Evolutionary conservation across 345 rosid genomes (phyloP), one percentile per base, ranked within the genome.

Genomic region (Erodium maritimum): DNA sequence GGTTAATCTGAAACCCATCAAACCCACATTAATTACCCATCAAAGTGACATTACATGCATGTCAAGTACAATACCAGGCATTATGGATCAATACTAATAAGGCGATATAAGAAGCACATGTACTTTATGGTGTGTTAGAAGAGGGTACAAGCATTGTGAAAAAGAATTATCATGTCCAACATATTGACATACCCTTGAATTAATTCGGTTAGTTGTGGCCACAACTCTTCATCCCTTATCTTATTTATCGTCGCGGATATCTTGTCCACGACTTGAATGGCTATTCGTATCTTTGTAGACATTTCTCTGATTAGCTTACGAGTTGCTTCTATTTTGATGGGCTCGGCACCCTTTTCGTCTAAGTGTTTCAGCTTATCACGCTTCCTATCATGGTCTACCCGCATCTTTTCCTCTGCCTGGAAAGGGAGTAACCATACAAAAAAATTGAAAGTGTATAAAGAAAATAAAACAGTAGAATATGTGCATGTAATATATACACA

Each of bases 401-500:
- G 85, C 89, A 87, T 61, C 77, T 84, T 94, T 56, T 90, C 99
- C 82, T 87, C 99, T 5, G 79, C 83, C 99, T 94, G 75, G 34
- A 67, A 65, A 72, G 55, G 19, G 25, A 61, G 37, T 29, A n/a
- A 29, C 4, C 37, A 29, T 11, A 12, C 34, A 3, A 9, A 42
- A 42, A 13, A 2, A 7, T 3, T 7, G 48, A 42, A 11, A 5
- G 14, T 37, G 6, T 37, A 4, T 37, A 37, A 37, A 37, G 33
- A 25, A 3, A 25, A 3, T 25, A 25, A 25, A 25, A 25, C 33
- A 25, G 33, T 25, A 25, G 33, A 29, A 29, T 11, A 5, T 6
- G 9, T n/a, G n/a, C n/a, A n/a, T n/a, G n/a, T n/a, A n/a, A n/a
- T n/a, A n/a, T n/a, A n/a, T n/a, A n/a, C n/a, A n/a, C n/a, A n/a